These are phyloP conservation scores for Penicillium sp. DNA, from an alignment of 2,329 filamentous ascomycete genomes.

Conservation along the genomic window DNA sequence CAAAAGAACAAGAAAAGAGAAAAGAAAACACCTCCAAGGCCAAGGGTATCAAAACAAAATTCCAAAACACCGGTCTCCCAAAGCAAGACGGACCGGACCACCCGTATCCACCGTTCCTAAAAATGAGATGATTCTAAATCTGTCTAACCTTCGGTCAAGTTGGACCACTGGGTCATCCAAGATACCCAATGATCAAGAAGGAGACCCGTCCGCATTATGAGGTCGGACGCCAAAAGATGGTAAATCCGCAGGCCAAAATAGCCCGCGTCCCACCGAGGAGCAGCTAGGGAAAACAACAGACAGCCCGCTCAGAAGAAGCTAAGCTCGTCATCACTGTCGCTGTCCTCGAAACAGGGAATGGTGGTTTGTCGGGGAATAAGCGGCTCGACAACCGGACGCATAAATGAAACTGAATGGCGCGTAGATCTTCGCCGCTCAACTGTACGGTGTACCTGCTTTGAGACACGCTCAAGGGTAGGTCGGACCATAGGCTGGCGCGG, in stretches of 20 bases:
- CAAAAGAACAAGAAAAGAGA: background rate
- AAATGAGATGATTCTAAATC: conserved; percentile 1
- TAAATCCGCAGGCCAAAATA: background rate
- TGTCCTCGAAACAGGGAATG: conserved; percentile 30
- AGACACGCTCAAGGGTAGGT: conserved; percentile 9
- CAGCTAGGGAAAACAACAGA: conserved; percentile 1
- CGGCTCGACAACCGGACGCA: conserved; percentile 1
- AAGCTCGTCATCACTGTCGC: conserved; percentile 39
- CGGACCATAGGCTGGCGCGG: background rate
- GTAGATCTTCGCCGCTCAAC: conserved; percentile 15
- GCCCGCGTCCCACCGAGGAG: background rate
- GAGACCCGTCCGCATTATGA: conserved; percentile 3
- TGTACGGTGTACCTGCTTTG: conserved; percentile 18
- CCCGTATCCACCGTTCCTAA: conserved; percentile 6
- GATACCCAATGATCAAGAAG: background rate
- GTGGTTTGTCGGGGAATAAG: conserved; percentile 12
- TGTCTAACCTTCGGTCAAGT: background rate
- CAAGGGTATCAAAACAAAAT: conserved; percentile 20
- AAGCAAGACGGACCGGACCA: conserved; percentile 2
- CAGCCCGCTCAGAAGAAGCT: conserved; percentile 31
- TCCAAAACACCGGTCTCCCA: conserved; percentile 1
- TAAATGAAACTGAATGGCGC: conserved; percentile 9
- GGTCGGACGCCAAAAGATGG: background rate
- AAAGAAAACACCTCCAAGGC: conserved; percentile 6
- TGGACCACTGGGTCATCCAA: background rate